These are phyloP conservation scores for Trametes meyenii DNA, from an alignment of 768 basidiomycete species.

Conservation along the genomic window DNA sequence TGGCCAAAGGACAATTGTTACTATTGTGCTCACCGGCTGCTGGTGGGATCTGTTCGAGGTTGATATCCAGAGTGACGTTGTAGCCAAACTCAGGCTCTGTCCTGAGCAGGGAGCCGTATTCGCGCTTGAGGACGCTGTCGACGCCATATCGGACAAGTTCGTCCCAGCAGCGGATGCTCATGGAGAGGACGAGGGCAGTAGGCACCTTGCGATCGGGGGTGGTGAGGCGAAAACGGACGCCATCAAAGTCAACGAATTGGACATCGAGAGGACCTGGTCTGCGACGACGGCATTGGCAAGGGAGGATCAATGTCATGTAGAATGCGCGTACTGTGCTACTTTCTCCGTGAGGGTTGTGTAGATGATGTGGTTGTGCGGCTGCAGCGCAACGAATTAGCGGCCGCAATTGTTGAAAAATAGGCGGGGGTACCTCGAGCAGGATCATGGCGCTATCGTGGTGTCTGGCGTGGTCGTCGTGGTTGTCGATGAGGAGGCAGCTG, in stretches of 20 bases:
- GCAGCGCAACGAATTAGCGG: conserved; percentile 1
- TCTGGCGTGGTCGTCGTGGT: not conserved
- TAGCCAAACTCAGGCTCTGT: conserved; percentile 82
- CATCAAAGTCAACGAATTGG: conserved; percentile 97
- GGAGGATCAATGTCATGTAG: conserved; percentile 7
- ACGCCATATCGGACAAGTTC: conserved; percentile 91
- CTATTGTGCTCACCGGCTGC: conserved; percentile 62
- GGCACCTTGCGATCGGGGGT: conserved; percentile 83
- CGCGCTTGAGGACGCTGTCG: conserved; percentile 70
- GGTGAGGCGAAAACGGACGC: conserved; percentile 91
- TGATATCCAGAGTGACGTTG: conserved; percentile 83
- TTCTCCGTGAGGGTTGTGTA: conserved; percentile 88
- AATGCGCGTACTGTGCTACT: conserved; percentile 67
- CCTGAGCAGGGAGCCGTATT: conserved; percentile 77
- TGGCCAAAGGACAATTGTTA: not conserved
- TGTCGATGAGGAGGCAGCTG: conserved; percentile 5
- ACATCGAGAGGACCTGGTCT: conserved; percentile 94
- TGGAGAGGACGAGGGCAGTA: conserved; percentile 74
- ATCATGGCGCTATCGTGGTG: conserved; percentile 56
- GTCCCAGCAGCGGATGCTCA: conserved; percentile 97
- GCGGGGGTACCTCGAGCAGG: conserved; percentile 70
- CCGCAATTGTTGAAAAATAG: not conserved
- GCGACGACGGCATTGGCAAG: not conserved
- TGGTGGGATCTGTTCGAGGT: conserved; percentile 83
- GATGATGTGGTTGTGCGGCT: conserved; percentile 94